Evolutionary conservation across 2,329 filamentous ascomycete species (phyloP), one percentile per base, ranked within the genome.

Genomic region (Calonectria pseudoreteaudii): DNA sequence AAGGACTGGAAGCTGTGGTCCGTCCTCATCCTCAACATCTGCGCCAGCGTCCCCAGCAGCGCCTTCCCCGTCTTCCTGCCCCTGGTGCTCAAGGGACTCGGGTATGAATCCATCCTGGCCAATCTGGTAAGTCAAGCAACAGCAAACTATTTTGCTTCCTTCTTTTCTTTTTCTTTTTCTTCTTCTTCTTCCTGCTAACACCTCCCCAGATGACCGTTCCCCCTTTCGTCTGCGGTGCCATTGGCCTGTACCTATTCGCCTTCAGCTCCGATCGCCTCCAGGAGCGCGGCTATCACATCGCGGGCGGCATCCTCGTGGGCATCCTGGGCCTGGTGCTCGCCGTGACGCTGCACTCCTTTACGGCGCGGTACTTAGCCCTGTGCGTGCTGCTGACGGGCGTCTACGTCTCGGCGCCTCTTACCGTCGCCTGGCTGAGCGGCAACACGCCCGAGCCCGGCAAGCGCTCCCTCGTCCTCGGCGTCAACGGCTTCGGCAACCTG

Each of bases 391-490:
- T 81, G 52, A 78, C 77, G 4, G 79, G 79, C 26, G 76, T 78
- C 65, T 81, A 81, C 66, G 76, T 81, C 20, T 76, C 79, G 18
- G 78, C 79, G 23, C 79, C 79, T 53, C 70, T 81, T 38, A 81
- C 79, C 18, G 77, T 81, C 44, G 79, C 79, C 9, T 81, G 79
- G 79, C 76, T 81, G 26, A 81, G 77, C 53, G 79, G 79, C 71
- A 81, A 81, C 64, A 81, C 78, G 18, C 79, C 79, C n/a, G 79
- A 81, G 58, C 79, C 79, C 23, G 79, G 79, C 58, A 81, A 81
- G 69, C 78, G 79, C 14, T 76, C 79, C 18, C 77, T 81, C 16
- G 79, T 81, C 10, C 75, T 81, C 26, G 79, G 79, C n/a, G 77
- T 79, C n/a, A 81, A 81, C 66, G 74, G 80, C 52, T 80, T 81